Base-by-base conservation (phyloP, 1,284 basidiomycete species). In the Cryptococcus sp. region DNA sequence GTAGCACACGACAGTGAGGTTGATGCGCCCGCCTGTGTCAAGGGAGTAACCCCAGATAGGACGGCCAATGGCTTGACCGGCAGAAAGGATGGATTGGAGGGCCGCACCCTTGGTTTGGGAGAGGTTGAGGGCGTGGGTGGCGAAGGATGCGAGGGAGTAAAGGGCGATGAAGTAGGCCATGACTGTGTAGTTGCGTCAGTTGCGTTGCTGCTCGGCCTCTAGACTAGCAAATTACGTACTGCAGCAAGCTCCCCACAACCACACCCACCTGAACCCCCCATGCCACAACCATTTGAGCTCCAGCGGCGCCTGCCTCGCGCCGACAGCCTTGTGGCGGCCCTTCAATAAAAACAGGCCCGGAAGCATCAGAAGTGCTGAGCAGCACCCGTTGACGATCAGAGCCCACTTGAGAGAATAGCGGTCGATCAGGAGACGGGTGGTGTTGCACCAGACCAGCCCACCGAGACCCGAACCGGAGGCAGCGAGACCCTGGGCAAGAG, bases 131-230 rank as follows among this genome's bases (percentile, higher is more conserved):
- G 67, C 79, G 53, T 66, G 56, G 0, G 76, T 78, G n/a, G 78
- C 74, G 63, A 71, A 80, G 7, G 79, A 76, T 0, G 79, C 74
- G 49, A 80, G 66, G 11, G 78, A 75, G 62, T 76, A 79, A 49
- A 80, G 67, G n/a, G 76, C 69, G 38, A 80, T 74, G 55, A 78
- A 77, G 68, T 78, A 79, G 28, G 71, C 76, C 57, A 79, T 70
- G 66, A 75, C 70, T 74, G 40, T 47, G 1, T 44, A 12, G 13
- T 44, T 18, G 28, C 9, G 28, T 9, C 9, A 4, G 28, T 33
- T n/a, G n/a, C 28, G 28, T 33, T 33, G 28, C 5, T 33, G 9
- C 9, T 42, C 16, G 40, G 40, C n/a, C n/a, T n/a, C n/a, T n/a
- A n/a, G 40, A 12, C 20, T 7, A 42, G 33, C n/a, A n/a, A n/a